Percentiles rank a stretch among this genome's conserved stretches.
phyloP scores from a whole-genome alignment of 2,329 filamentous ascomycete genomes.

The Didymella sp. region DNA sequence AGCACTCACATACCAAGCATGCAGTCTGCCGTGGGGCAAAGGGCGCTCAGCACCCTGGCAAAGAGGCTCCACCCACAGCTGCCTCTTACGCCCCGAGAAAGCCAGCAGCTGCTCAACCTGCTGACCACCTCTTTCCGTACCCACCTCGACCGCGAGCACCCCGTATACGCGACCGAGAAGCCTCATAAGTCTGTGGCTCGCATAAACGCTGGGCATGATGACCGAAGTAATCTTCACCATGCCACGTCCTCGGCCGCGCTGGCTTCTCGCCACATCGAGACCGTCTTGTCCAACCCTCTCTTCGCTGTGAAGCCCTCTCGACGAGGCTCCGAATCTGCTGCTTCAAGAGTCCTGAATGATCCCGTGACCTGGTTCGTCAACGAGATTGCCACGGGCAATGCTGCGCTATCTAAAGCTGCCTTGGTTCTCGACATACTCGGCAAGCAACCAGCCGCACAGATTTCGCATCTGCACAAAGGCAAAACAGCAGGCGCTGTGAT shows the following conservation, averaged over 20 bases:
- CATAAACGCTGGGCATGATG: slow-evolving; percentile 9
- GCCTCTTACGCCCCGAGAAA: slow-evolving; percentile 64
- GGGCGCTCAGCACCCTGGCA: slow-evolving; percentile 52
- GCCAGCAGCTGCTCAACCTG: slow-evolving; percentile 64
- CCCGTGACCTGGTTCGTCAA: slow-evolving; percentile 53
- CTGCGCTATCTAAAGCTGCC: slow-evolving; percentile 48
- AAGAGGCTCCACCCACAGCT: slow-evolving; percentile 62
- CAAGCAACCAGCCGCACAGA: slow-evolving; percentile 15
- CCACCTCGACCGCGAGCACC: slow-evolving; percentile 67
- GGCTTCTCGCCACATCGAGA: slow-evolving; percentile 57
- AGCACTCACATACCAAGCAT: neutral
- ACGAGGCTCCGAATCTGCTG: slow-evolving; percentile 36
- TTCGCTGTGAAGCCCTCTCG: slow-evolving; percentile 49
- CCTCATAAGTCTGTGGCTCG: neutral
- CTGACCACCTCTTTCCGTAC: slow-evolving; percentile 69
- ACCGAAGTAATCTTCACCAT: slow-evolving; percentile 8
- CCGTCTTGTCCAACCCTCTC: slow-evolving; percentile 60
- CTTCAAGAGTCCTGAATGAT: slow-evolving; percentile 40
- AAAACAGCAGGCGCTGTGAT: slow-evolving; percentile 30
- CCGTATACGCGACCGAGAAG: slow-evolving; percentile 32
- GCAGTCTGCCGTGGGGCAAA: slow-evolving; percentile 45
- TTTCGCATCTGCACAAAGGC: slow-evolving; percentile 13
- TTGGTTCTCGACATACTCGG: slow-evolving; percentile 49
- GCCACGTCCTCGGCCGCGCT: slow-evolving; percentile 44
- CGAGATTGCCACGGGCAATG: slow-evolving; percentile 49